phyloP scores from a whole-genome alignment of 148 eudicot genomes.

The Cornus florida region DNA sequence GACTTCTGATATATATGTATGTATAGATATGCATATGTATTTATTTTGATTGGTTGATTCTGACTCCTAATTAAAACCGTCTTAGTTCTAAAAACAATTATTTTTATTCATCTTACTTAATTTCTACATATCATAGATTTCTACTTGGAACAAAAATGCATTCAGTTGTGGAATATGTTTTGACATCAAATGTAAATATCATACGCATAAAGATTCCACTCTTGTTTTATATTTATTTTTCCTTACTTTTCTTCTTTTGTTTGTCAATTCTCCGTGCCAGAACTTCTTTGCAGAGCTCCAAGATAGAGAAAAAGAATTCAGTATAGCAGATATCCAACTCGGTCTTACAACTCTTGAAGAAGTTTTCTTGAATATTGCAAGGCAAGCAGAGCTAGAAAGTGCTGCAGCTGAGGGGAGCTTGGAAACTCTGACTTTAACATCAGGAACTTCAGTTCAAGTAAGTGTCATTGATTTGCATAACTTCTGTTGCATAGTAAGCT shows the following conservation, averaged over 20 bases:
- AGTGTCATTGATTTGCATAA: conserved; percentile 10
- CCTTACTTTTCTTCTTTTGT: not conserved
- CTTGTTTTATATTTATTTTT: not conserved
- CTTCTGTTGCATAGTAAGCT: not conserved
- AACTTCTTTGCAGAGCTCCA: conserved; percentile 58
- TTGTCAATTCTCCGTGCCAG: conserved; percentile 23
- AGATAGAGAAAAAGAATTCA: conserved; percentile 52
- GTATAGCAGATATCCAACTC: conserved; percentile 65
- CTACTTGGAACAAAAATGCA: conserved; percentile 18
- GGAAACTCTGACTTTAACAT: conserved; percentile 46
- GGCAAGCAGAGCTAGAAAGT: conserved; percentile 62
- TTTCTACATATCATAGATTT: not conserved
- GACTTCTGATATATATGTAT: too few relatives aligned
- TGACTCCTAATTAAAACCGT: not conserved
- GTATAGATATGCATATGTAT: too few relatives aligned
- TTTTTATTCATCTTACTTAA: not conserved
- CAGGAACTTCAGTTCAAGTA: conserved; percentile 53
- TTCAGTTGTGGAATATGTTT: not conserved
- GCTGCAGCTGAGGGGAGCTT: conserved; percentile 59
- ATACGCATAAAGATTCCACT: not conserved
- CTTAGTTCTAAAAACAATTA: not conserved
- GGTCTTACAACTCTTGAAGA: conserved; percentile 76
- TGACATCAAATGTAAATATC: not conserved
- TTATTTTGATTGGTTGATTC: too few relatives aligned
- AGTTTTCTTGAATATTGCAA: conserved; percentile 67